Evolutionary conservation across 805 yeast species (phyloP).

Genomic region (Maudiozyma barnettii): DNA sequence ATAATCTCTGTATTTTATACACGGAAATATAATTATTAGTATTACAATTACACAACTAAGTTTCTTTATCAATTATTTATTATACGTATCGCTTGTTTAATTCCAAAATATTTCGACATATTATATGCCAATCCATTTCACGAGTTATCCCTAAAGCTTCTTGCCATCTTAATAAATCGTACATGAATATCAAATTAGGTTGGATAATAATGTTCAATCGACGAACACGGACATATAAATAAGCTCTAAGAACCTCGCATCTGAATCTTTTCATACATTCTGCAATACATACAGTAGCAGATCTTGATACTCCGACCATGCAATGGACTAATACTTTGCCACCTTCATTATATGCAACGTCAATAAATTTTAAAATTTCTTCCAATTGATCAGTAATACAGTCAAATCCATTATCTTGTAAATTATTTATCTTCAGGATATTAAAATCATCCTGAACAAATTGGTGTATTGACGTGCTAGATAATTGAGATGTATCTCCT

Average conservation of each 20-base stretch:
- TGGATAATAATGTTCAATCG: slow-evolving; percentile 88
- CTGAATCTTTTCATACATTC: slow-evolving; percentile 77
- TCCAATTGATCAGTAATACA: slow-evolving; percentile 54
- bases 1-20: too few species aligned
- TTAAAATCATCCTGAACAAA: slow-evolving; percentile 24
- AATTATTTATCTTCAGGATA: slow-evolving; percentile 51
- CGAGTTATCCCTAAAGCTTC: slow-evolving; percentile 32
- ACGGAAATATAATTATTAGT: neutral
- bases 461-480: neutral
- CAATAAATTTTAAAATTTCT: slow-evolving; percentile 56
- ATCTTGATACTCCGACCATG: slow-evolving; percentile 89
- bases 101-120: slow-evolving; percentile 74
- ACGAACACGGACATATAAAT: slow-evolving; percentile 79
- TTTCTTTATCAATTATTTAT: neutral
- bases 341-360: slow-evolving; percentile 36
- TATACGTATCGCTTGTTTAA: slow-evolving; percentile 59
- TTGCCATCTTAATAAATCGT: slow-evolving; percentile 61
- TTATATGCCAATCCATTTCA: slow-evolving; percentile 78
- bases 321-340: slow-evolving; percentile 75
- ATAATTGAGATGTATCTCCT: neutral
- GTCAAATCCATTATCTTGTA: slow-evolving; percentile 89
- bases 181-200: slow-evolving; percentile 86
- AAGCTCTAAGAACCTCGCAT: slow-evolving; percentile 66
- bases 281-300: slow-evolving; percentile 93
- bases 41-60: neutral